Evolutionary conservation across 495 filamentous ascomycete species (phyloP), one percentile per base, ranked within the genome.

Genomic region (Thermothielavioides terrestris): DNA sequence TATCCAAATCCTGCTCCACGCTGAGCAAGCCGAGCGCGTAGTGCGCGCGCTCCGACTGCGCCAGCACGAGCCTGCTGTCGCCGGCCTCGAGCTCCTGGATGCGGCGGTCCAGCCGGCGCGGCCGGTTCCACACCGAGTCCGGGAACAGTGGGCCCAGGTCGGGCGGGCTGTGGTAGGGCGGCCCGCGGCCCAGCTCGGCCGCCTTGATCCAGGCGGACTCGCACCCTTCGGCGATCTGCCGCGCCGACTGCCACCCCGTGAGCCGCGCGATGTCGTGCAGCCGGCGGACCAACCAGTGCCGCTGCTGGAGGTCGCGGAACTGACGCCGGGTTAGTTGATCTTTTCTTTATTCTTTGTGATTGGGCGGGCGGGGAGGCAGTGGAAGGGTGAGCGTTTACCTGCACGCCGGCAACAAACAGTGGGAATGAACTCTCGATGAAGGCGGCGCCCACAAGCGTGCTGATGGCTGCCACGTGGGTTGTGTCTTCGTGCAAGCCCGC

Each of bases 201-300:
- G 83, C 79, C 52, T 79, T 81, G 36, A 78, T 72, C 92, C 92
- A 98, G 4, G 81, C 77, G 11, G 76, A 80, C 63, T 96, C 89
- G 65, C 88, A 95, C 2, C 89, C 89, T 38, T 77, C 66, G 10
- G 87, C 85, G 49, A 96, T 88, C 28, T 88, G 76, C 31, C 80
- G 74, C 18, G 88, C 83, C 1, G 81, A 84, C 56, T 88, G 84
- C 86, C 87, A 97, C 1, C 92, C 92, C 0, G 89, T 94, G 31
- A 92, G 69, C 6, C 83, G 81, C 3, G 85, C 77, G 30, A 95
- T 80, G 60, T 87, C 79, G 48, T 78, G 77, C 17, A 97, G 70
- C 14, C 84, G 81, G 27, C 72, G 69, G 52, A 95, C 76, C 0
- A 80, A 75, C 86, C 88, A 95, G 32, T 74, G 74, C 2, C 92